These are phyloP conservation scores for Leptographium procerum DNA, from an alignment of 2,329 filamentous ascomycete species.

Conservation along the genomic window DNA sequence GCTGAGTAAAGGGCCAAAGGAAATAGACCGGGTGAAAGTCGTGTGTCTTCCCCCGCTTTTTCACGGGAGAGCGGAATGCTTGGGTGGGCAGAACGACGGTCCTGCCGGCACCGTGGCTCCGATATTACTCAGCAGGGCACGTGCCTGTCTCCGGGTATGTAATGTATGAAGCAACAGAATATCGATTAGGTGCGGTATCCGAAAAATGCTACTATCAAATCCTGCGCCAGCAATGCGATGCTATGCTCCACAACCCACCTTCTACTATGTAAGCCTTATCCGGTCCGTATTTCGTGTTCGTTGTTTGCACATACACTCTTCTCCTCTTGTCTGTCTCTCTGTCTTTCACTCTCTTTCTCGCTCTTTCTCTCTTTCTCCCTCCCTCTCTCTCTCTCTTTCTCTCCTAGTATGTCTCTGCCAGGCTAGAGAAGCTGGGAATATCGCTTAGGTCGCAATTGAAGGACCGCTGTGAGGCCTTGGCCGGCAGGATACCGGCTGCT, in stretches of 20 bases:
- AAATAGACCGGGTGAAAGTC: not conserved
- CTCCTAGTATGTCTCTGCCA: constrained; percentile 39
- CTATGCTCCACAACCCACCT: not conserved
- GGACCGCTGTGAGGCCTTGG: constrained; percentile 57
- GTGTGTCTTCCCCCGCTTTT: not conserved
- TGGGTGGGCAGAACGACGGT: not conserved
- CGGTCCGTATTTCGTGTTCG: not conserved
- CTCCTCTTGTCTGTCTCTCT: not conserved
- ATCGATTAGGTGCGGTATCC: not conserved
- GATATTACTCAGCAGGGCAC: not conserved
- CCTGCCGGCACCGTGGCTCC: not conserved
- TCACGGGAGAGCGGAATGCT: not conserved
- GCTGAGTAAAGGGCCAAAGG: not conserved
- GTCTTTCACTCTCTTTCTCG: not conserved
- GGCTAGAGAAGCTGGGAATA: constrained; percentile 41
- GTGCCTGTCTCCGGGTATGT: not conserved
- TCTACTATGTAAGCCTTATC: not conserved
- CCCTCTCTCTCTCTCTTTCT: no score
- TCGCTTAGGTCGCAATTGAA: constrained; percentile 51
- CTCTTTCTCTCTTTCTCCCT: not conserved
- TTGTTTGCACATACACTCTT: not conserved
- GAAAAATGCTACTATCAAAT: not conserved
- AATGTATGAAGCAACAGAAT: no score
- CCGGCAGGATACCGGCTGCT: constrained; percentile 66
- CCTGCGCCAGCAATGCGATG: not conserved